A percentile compares a stretch with the other conserved stretches of the same genome.
These are phyloP conservation scores for Botrytis galanthina DNA, from an alignment of 2,329 filamentous ascomycete genomes.

Conservation along the genomic window DNA sequence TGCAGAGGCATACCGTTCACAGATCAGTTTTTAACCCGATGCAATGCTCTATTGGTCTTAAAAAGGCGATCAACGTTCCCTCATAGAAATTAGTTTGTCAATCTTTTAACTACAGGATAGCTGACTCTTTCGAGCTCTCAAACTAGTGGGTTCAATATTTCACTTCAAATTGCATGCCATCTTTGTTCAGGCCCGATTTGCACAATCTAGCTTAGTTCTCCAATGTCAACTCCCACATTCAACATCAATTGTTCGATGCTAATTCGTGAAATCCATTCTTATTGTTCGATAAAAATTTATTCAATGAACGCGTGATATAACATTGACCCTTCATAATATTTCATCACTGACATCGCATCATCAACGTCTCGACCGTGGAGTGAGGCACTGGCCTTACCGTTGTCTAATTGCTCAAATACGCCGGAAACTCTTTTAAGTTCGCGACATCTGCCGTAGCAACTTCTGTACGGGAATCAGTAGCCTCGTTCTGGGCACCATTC, in stretches of 20 bases:
- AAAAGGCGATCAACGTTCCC: neutral
- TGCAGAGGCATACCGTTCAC: neutral
- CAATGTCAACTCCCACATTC: neutral
- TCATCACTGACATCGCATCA: neutral
- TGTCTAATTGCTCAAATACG: neutral
- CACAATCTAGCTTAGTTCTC: neutral
- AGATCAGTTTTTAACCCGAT: neutral
- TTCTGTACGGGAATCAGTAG: neutral
- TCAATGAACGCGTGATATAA: neutral
- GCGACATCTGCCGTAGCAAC: neutral
- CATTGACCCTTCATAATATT: neutral
- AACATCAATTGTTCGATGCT: neutral
- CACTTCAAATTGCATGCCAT: neutral
- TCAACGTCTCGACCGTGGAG: neutral
- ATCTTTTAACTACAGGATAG: neutral
- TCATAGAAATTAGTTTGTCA: neutral
- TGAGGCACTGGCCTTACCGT: neutral
- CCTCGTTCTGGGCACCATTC: neutral
- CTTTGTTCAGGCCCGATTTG: too few species aligned
- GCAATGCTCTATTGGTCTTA: neutral
- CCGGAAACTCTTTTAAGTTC: neutral
- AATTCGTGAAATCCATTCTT: too few species aligned
- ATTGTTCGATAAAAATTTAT: neutral
- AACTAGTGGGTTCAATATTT: neutral
- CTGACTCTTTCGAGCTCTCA: neutral